phyloP scores from a whole-genome alignment of 164 flowering plant genomes.

The Tetrastigma voinierianum region DNA sequence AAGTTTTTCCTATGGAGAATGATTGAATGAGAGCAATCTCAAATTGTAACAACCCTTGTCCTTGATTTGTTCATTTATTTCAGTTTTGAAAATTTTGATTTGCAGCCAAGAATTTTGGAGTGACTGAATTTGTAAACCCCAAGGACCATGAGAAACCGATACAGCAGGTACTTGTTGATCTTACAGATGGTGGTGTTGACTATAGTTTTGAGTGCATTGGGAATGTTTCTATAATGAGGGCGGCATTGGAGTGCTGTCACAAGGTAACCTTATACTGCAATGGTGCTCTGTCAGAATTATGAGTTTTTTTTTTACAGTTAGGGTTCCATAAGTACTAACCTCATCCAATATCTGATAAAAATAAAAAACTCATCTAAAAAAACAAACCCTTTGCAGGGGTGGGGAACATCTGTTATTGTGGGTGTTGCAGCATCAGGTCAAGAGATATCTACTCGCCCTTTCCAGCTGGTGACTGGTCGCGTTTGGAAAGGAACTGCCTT shows the following conservation, averaged over 20 bases:
- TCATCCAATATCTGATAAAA: not conserved
- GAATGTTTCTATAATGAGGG: conserved; percentile 88
- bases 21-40: no score
- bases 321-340: not conserved
- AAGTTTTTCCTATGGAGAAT: no score
- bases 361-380: not conserved
- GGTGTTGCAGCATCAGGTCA: conserved; percentile 98
- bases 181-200: conserved; percentile 98
- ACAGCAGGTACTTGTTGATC: conserved; percentile 87
- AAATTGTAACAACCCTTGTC: no score
- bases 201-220: conserved; percentile 99
- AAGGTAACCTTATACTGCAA: conserved; percentile 52
- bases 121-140: conserved; percentile 89
- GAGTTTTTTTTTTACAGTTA: not conserved
- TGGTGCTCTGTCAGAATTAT: not conserved
- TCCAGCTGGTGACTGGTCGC: conserved; percentile 97
- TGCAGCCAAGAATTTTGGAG: conserved; percentile 95
- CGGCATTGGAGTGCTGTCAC: conserved; percentile 98
- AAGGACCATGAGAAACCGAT: conserved; percentile 93
- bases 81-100: conserved; percentile 5
- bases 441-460: conserved; percentile 96
- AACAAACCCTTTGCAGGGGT: conserved; percentile 54
- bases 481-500: conserved; percentile 99
- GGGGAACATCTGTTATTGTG: conserved; percentile 97
- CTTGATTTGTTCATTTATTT: not conserved